Evolutionary conservation across 1,284 basidiomycete species (phyloP).

Genomic region (Puccinia brachypodii): DNA sequence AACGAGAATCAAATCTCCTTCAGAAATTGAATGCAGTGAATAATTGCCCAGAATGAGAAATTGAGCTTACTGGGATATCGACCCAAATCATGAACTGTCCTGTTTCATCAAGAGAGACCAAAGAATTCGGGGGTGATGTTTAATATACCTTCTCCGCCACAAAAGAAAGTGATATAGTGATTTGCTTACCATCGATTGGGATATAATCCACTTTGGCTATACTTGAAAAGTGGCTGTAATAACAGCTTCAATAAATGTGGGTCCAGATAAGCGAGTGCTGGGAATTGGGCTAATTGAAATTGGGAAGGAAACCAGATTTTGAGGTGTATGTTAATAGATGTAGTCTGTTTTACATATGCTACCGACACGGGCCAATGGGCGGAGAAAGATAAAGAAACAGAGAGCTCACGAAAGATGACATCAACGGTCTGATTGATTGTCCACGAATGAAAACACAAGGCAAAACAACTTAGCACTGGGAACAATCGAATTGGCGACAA

Average conservation of each 20-base stretch:
- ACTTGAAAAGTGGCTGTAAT: constrained; percentile 56
- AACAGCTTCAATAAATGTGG: constrained; percentile 53
- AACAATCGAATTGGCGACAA: not conserved
- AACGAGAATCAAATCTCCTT: not conserved
- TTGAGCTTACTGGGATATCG: constrained; percentile 53
- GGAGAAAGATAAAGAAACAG: not conserved
- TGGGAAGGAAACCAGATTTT: not conserved
- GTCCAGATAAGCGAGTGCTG: constrained; percentile 56
- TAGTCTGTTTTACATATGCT: not conserved
- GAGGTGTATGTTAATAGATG: too few species aligned
- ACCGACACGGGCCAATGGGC: too few species aligned
- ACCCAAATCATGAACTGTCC: constrained; percentile 57
- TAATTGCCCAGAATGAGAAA: not conserved
- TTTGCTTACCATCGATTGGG: constrained; percentile 53
- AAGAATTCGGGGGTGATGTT: not conserved
- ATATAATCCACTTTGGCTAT: constrained; percentile 56
- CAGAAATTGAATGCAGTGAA: not conserved
- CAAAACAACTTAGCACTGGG: not conserved
- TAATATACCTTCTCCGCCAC: not conserved
- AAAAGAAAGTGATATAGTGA: not conserved
- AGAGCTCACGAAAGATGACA: constrained; percentile 54
- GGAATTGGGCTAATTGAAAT: constrained; percentile 53
- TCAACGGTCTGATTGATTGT: constrained; percentile 53
- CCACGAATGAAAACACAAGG: not conserved
- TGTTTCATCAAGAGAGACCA: constrained; percentile 26